phyloP scores from a whole-genome alignment of 2,329 filamentous ascomycete species.

The Botrytis deweyae region DNA sequence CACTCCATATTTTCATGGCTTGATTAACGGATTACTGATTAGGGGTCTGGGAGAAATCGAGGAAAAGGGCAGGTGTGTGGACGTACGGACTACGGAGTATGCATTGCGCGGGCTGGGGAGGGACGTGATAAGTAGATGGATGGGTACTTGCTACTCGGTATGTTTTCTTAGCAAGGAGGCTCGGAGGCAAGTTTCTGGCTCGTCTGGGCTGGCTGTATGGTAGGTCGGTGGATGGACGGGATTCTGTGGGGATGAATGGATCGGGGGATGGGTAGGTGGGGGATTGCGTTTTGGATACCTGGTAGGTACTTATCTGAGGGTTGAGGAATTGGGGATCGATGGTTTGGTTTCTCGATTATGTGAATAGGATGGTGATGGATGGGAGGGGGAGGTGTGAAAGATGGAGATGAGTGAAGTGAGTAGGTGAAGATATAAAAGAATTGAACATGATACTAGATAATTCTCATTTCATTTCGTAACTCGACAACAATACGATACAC shows the following conservation, averaged over 20 bases:
- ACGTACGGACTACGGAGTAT: not conserved
- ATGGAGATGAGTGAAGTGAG: no score
- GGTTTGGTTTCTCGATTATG: not conserved
- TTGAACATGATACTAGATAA: no score
- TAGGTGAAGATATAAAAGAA: not conserved
- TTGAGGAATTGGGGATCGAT: not conserved
- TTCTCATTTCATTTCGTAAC: no score
- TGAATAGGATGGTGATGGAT: not conserved
- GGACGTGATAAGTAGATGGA: no score
- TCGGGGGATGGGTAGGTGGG: not conserved
- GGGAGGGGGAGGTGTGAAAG: no score
- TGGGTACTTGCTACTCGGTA: no score
- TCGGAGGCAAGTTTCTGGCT: no score
- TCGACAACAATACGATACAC: no score
- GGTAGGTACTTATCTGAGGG: not conserved
- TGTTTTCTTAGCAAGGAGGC: no score
- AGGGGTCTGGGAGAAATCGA: not conserved
- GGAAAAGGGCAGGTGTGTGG: not conserved
- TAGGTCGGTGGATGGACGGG: no score
- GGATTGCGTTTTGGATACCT: not conserved
- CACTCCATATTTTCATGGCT: not conserved
- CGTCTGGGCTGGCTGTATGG: not conserved
- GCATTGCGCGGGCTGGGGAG: not conserved
- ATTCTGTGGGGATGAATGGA: not conserved
- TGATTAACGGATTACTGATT: not conserved